Conservation (phyloP, 768 basidiomycete species). For the Coprinopsis strossmayeri region DNA sequence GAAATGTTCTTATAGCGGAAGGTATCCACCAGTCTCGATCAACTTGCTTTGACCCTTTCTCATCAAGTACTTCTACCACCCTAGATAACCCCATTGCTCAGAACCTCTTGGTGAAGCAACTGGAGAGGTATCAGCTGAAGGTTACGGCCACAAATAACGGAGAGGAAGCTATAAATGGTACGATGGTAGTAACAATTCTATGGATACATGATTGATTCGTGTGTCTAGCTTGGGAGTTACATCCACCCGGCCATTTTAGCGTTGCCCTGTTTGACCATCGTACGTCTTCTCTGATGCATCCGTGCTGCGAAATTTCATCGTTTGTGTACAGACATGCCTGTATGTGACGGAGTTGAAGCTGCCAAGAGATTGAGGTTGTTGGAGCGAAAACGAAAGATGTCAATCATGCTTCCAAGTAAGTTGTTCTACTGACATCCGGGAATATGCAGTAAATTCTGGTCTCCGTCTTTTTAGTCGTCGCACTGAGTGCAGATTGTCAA, state of each 20-base stretch:
- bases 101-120: constrained; percentile 59
- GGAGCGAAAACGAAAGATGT: constrained; percentile 50
- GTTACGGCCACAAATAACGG: constrained; percentile 63
- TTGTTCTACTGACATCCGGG: no score
- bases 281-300: constrained; percentile 23
- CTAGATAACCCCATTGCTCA: constrained; percentile 71
- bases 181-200: constrained; percentile 8
- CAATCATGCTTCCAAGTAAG: constrained; percentile 51
- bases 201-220: neutral
- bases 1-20: constrained; percentile 69
- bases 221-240: constrained; percentile 56
- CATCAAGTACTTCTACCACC: no score
- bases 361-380: constrained; percentile 54
- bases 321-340: constrained; percentile 57
- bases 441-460: no score
- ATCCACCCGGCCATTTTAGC: constrained; percentile 61
- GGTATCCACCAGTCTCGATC: constrained; percentile 33
- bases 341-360: constrained; percentile 74
- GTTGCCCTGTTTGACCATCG: constrained; percentile 73
- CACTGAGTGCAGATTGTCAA: constrained; percentile 71
- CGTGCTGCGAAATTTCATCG: constrained; percentile 1
- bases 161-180: constrained; percentile 59
- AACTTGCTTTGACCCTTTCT: no score
- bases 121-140: constrained; percentile 52
- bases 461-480: constrained; percentile 58